phyloP scores from a whole-genome alignment of 1,284 basidiomycete species.

The Malassezia dermatis region DNA sequence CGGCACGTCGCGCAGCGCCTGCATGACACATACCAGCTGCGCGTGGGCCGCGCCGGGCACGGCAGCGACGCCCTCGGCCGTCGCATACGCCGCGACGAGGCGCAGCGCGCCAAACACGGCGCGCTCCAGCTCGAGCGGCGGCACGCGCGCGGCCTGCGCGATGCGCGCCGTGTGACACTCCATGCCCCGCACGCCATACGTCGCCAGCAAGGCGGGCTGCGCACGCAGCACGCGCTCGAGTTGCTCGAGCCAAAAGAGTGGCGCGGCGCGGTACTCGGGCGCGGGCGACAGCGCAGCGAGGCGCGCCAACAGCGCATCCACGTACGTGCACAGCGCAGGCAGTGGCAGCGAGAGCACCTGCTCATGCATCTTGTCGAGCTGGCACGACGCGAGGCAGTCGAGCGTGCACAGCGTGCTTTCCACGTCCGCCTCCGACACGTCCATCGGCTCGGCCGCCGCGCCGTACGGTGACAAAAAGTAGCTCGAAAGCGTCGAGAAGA shows the following conservation, averaged over 20 bases:
- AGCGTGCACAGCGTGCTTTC: constrained; percentile 90
- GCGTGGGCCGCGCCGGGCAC: constrained; percentile 57
- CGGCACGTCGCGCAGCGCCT: constrained; percentile 72
- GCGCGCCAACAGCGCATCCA: constrained; percentile 55
- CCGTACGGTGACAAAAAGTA: constrained; percentile 91
- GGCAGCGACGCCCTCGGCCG: constrained; percentile 2
- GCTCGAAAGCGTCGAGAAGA: constrained; percentile 85
- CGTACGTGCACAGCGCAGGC: constrained; percentile 53
- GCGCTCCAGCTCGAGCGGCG: constrained; percentile 82
- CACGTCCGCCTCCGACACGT: constrained; percentile 67
- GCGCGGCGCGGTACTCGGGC: constrained; percentile 77
- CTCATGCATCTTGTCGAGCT: constrained; percentile 82
- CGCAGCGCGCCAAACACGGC: constrained; percentile 60
- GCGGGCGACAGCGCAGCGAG: neutral
- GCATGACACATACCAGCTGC: constrained; percentile 85
- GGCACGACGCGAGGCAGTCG: constrained; percentile 87
- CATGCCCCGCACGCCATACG: constrained; percentile 84
- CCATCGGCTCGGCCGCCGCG: constrained; percentile 62
- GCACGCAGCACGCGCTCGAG: constrained; percentile 65
- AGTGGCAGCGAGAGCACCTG: constrained; percentile 66
- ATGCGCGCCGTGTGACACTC: constrained; percentile 78
- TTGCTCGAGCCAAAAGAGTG: constrained; percentile 83
- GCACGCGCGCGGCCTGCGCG: constrained; percentile 66
- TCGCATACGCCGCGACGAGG: constrained; percentile 13
- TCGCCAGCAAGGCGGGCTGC: constrained; percentile 65